Conservation (phyloP, 768 basidiomycete species). For the Boletus reticuloceps region DNA sequence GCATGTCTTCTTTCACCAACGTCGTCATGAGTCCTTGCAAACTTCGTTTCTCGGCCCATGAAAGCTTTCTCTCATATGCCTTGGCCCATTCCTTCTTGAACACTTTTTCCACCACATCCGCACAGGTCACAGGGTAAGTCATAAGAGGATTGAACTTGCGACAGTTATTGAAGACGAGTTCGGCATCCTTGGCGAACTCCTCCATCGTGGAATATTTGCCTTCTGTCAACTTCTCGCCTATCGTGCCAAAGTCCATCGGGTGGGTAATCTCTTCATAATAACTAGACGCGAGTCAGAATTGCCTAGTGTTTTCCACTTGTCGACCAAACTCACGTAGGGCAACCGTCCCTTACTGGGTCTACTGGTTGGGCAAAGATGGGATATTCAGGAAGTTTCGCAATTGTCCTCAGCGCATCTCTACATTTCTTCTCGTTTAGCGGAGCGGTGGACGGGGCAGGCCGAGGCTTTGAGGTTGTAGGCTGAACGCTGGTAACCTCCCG, state of each 20-base stretch:
- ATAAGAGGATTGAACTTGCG: conserved; percentile 86
- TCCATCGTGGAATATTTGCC: conserved; percentile 79
- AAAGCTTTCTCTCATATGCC: conserved; percentile 66
- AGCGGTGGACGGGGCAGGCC: conserved; percentile 37
- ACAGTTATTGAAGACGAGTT: conserved; percentile 86
- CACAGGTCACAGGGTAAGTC: conserved; percentile 70
- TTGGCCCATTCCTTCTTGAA: conserved; percentile 90
- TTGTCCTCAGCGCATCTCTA: conserved; percentile 60
- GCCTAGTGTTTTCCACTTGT: background rate
- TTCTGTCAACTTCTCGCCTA: conserved; percentile 61
- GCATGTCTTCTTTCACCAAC: conserved; percentile 68
- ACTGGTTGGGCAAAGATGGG: conserved; percentile 79
- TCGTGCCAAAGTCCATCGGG: conserved; percentile 94
- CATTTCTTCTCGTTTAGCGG: conserved; percentile 84
- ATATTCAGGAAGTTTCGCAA: conserved; percentile 64
- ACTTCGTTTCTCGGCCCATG: conserved; percentile 76
- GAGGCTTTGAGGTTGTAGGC: conserved; percentile 39
- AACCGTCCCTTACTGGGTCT: conserved; percentile 78
- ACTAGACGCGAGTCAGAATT: conserved; percentile 37
- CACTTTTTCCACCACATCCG: conserved; percentile 66
- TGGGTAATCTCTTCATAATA: conserved; percentile 89
- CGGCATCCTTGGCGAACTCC: conserved; percentile 73
- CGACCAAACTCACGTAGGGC: conserved; percentile 72
- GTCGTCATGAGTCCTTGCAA: conserved; percentile 68
- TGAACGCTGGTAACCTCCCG: conserved; percentile 45